Evolutionary conservation across 2,329 filamentous ascomycete genomes (phyloP), one percentile per base, ranked within the genome.

Genomic region (Phialophora macrospora): DNA sequence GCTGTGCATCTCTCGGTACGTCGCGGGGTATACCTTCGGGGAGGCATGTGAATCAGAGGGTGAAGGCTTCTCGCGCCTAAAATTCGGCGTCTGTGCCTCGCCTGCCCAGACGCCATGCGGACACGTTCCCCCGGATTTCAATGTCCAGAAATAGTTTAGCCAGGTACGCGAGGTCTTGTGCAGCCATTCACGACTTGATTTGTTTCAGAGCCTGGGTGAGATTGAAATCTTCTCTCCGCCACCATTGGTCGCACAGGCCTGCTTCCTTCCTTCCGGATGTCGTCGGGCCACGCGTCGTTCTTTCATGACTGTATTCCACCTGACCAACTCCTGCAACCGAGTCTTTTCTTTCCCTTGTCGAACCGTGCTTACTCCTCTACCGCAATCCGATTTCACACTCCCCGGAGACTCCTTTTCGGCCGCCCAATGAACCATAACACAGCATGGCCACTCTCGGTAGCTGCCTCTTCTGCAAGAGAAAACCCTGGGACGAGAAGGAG

Each of bases 401-500:
- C 30, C 8, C 30, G 9, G 8, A 9, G 30, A 30, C 7, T 30
- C 30, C 9, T 3, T 12, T 34, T 12, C 28, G 28, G 6, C 24
- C 24, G 1, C 32, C 32, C 32, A 3, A 34, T 34, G 32, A 34
- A 34, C 12, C 17, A 8, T 3, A 6, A 6, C 38, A 8, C 14
- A 44, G 14, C 38, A 64, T 64, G 62, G 55, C 49, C 5, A 24
- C 62, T 11, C 32, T 54, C 49, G 26, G 56, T 32, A 46, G 41
- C 24, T 60, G 62, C 38, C 55, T 64, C 17, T 64, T 64, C 38
- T 60, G 62, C 56, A 55, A 64, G 48, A 55, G n/a, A 30, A 48
- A 46, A 3, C 55, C 55, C 7, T 64, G 62, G 62, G 28, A 55
- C 30, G 56, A 64, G 11, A 55, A 34, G 8, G 62, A 64, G 14